Base-by-base conservation (phyloP, 2,329 filamentous ascomycete genomes). In the Penicillium brevicompactum region DNA sequence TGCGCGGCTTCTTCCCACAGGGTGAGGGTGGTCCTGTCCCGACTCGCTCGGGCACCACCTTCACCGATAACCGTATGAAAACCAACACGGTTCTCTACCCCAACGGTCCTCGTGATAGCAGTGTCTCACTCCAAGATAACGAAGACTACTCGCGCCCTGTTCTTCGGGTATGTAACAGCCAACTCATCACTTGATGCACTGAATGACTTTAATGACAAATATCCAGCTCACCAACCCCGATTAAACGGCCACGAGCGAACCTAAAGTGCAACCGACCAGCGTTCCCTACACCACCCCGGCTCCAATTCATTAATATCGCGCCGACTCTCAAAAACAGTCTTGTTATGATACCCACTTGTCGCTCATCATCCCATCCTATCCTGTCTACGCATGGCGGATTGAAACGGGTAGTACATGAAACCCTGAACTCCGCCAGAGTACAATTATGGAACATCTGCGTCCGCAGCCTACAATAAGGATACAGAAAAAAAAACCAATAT, bases 111-210 rank as follows among this genome's bases (percentile, higher is more conserved):
- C 75, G 75, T 32, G 66, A 73, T 43, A 79, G 76, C 62, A 76
- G 73, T 55, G 67, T 78, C 16, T 79, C 77, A 16, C 71, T 80
- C 18, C 76, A 78, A 56, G 77, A 80, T 57, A 74, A 79, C 53
- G 74, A 78, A 62, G 77, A 80, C 59, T 80, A 80, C 64, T 78
- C 77, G 32, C 70, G 77, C 24, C 76, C 75, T 43, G 75, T 77
- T 32, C 63, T 77, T 60, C 73, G 75, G 40, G 75, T 77, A 57
- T 67, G 75, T 70, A 27, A 27, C 7, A 13, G 22, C n/a, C 10
- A 49, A 30, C 10, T 9, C n/a, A 18, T 5, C 4, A 21, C 3
- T 13, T 7, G 18, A 40, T 21, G 13, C 1, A n/a, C 21, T 11
- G 45, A 41, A 67, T 71, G 56, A 70, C 51, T 22, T 11, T 45